phyloP scores from a whole-genome alignment of 805 yeast genomes.

The Candida schatavii region DNA sequence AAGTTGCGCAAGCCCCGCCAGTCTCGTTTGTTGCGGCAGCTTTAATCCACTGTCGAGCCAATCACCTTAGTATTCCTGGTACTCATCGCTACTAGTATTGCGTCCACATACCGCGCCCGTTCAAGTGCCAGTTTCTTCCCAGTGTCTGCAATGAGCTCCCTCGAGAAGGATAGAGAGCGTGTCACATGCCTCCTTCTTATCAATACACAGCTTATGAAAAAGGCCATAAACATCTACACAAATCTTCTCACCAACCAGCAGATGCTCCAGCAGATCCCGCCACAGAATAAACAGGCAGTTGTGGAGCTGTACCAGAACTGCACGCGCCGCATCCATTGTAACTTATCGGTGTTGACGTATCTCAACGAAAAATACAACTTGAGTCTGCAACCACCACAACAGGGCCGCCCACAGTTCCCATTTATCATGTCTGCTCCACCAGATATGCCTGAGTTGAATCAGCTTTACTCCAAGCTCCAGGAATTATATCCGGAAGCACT shows the following conservation, averaged over 20 bases:
- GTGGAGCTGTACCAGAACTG: slow-evolving; percentile 39
- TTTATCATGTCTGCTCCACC: slow-evolving; percentile 52
- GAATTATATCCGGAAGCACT: slow-evolving; percentile 54
- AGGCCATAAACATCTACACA: slow-evolving; percentile 35
- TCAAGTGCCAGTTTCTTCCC: too few species aligned
- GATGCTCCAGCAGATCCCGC: slow-evolving; percentile 28
- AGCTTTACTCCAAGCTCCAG: slow-evolving; percentile 45
- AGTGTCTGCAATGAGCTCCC: slow-evolving; percentile 2
- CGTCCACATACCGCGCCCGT: too few species aligned
- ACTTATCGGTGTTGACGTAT: slow-evolving; percentile 36
- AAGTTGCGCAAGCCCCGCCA: too few species aligned
- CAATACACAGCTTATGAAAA: slow-evolving; percentile 42
- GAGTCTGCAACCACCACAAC: slow-evolving; percentile 23
- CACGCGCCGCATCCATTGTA: slow-evolving; percentile 41
- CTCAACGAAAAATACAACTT: slow-evolving; percentile 37
- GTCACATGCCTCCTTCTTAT: slow-evolving; percentile 41
- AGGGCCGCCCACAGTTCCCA: slow-evolving; percentile 39
- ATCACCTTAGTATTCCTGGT: too few species aligned
- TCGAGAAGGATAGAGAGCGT: slow-evolving; percentile 33
- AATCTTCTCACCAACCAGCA: slow-evolving; percentile 34
- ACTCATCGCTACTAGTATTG: too few species aligned
- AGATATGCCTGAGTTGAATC: slow-evolving; percentile 52
- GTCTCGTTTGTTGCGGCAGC: too few species aligned
- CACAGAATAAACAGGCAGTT: slow-evolving; percentile 25
- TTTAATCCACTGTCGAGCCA: too few species aligned